Conservation (phyloP, 371 early-diverging fungal species). For the Syncephalastrum monosporum region DNA sequence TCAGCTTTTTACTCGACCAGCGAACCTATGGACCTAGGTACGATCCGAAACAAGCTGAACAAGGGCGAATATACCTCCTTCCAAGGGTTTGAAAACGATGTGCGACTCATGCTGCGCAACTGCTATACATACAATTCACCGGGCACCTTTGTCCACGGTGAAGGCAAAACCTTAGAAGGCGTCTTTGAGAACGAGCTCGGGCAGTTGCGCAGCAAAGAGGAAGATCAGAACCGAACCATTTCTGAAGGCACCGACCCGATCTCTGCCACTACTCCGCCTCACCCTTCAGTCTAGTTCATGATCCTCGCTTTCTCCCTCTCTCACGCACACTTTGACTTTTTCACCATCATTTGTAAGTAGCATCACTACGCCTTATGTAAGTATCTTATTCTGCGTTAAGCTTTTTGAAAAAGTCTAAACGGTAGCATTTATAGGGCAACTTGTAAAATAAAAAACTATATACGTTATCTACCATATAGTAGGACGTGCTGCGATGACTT, state of each 20-base stretch:
- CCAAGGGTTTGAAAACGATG: constrained; percentile 67
- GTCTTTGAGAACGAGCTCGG: constrained; percentile 45
- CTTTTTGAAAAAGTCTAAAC: background rate
- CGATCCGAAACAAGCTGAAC: constrained; percentile 78
- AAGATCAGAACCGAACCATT: constrained; percentile 45
- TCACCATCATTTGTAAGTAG: constrained; percentile 1
- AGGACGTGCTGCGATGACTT: no score
- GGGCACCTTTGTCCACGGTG: constrained; percentile 47
- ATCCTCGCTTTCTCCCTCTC: no score
- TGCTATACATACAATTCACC: constrained; percentile 54
- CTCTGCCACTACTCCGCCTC: constrained; percentile 6
- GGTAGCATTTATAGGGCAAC: background rate
- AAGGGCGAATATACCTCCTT: constrained; percentile 40
- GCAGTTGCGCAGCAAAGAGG: constrained; percentile 35
- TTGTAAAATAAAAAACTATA: no score
- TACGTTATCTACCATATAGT: no score
- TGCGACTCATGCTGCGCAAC: constrained; percentile 56
- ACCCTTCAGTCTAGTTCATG: constrained; percentile 5
- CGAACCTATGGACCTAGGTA: constrained; percentile 92
- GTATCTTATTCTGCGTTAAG: no score
- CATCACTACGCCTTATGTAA: background rate
- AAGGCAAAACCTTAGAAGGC: constrained; percentile 47
- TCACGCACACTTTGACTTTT: no score
- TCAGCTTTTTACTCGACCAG: constrained; percentile 40
- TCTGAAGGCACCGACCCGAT: constrained; percentile 38